Evolutionary conservation across 257 asterid genomes (phyloP), one percentile per base, ranked within the genome.

Genomic region (Parsonsia alboflavescens): DNA sequence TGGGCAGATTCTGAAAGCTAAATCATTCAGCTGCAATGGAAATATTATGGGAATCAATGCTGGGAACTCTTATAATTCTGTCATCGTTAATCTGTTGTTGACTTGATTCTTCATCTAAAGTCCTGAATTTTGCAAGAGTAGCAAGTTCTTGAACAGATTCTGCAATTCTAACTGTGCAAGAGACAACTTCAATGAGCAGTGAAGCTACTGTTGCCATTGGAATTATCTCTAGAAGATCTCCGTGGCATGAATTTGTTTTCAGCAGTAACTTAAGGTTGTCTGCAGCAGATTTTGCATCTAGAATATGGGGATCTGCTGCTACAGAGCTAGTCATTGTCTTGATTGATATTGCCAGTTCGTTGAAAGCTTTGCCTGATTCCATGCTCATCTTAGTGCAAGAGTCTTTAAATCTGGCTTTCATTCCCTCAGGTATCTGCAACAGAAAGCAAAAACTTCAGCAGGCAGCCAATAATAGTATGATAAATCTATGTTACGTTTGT

Each of bases 131-230:
- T 16, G 96, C 96, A 0, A 87, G 46, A 16, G 86, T 71, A 73
- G 92, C 88, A 19, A 92, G 91, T 72, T 89, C 96, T 46, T 68
- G 70, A 75, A 90, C 86, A 13, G 90, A 89, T 0, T 79, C 90
- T 0, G 83, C 82, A 41, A 92, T 85, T 26, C 85, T 81, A 36
- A 86, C 91, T 0, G 86, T 86, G 26, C 80, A 71, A 0, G 22
- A 73, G 21, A 85, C 91, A 15, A 81, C 83, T 62, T 92, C 96
- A 1, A 76, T 78, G 16, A 88, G 83, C 57, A 88, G 72, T 6
- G 97, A 82, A 22, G 96, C 88, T 45, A 85, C 88, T 65, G 96
- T 74, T 30, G 87, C 90, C 2, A 84, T 68, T 0, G 89, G 91
- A 13, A 88, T 79, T 4, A 90, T 72, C 63, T 87, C 80, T 41